phyloP scores from a whole-genome alignment of 768 basidiomycete genomes.

The Clitopilus hobsonii region DNA sequence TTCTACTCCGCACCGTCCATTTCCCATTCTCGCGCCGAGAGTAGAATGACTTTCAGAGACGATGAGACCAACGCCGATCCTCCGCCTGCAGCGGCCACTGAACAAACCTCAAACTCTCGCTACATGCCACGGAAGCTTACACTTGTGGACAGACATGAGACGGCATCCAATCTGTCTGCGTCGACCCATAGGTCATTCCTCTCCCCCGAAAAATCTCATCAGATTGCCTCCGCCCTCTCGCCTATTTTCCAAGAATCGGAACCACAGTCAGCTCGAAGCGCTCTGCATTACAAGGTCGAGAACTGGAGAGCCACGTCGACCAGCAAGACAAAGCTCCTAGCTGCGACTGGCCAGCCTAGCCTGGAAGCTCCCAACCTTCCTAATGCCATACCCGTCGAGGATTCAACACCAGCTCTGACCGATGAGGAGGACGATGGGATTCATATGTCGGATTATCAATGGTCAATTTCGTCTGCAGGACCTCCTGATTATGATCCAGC shows the following conservation, averaged over 20 bases:
- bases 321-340: conserved; percentile 41
- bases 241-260: conserved; percentile 63
- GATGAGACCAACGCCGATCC: conserved; percentile 33
- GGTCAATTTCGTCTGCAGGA: conserved; percentile 69
- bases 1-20: conserved; percentile 38
- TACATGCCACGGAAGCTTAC: conserved; percentile 66
- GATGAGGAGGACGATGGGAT: conserved; percentile 34
- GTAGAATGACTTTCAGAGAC: conserved; percentile 40
- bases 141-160: conserved; percentile 61
- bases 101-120: conserved; percentile 26
- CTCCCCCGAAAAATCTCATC: conserved; percentile 21
- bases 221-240: conserved; percentile 36
- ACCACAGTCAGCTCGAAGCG: conserved; percentile 44
- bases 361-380: conserved; percentile 50
- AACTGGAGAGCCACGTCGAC: conserved; percentile 63
- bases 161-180: conserved; percentile 31
- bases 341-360: conserved; percentile 43
- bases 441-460: conserved; percentile 61
- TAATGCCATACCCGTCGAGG: conserved; percentile 32
- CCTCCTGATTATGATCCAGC: conserved; percentile 42
- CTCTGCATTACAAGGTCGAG: conserved; percentile 53
- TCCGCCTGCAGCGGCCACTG: conserved; percentile 25
- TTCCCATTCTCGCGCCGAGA: conserved; percentile 52
- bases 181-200: conserved; percentile 21
- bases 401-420: conserved; percentile 12